Base-by-base conservation (phyloP, 768 basidiomycete genomes). In the Strobilomyces confusus region DNA sequence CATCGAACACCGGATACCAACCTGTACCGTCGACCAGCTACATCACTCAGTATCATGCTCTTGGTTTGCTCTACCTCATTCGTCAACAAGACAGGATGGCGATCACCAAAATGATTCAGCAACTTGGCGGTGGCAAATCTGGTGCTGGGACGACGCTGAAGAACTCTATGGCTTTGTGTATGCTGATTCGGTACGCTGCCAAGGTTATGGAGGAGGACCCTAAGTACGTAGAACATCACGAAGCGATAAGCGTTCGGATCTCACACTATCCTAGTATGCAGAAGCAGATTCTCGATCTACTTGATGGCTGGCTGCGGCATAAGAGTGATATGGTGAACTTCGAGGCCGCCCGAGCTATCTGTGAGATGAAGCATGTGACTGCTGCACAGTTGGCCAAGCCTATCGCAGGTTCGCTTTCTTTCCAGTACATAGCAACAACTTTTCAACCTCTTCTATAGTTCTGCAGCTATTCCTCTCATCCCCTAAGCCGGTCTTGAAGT, bases 261-360 rank as follows among this genome's bases (percentile, higher is more conserved):
- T 50, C 17, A 51, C 9, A 17, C 1, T 14, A 4, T 25, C 19
- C 1, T 60, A 99, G 95, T 65, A 76, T 95, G 23, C 93, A 95
- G 70, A 84, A 81, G 56, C 93, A 91, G 63, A 95, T 98, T 81
- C 77, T 92, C 48, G 97, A 98, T 58, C 80, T 97, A 40, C 77
- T 98, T 34, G 97, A 98, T 67, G 87, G 89, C 32, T 95, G 94
- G 86, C 76, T 98, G 55, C 84, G 94, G 54, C 97, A 99, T 74
- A 99, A 99, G 78, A 97, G 93, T 61, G 97, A 99, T 69, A 99
- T 98, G 95, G 97, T 99, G 66, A 98, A 98, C 73, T 90, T 94
- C 56, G 97, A 99, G 70, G 97, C 97, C 20, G 95, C 97, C 4
- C 88, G 97, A 41, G 95, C 86, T 8, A 95, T 99, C 57, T 98